Percentiles rank a stretch among this genome's conserved stretches.
These are phyloP conservation scores for Lecanicillium sp. DNA, from an alignment of 2,329 filamentous ascomycete genomes.

Conservation along the genomic window DNA sequence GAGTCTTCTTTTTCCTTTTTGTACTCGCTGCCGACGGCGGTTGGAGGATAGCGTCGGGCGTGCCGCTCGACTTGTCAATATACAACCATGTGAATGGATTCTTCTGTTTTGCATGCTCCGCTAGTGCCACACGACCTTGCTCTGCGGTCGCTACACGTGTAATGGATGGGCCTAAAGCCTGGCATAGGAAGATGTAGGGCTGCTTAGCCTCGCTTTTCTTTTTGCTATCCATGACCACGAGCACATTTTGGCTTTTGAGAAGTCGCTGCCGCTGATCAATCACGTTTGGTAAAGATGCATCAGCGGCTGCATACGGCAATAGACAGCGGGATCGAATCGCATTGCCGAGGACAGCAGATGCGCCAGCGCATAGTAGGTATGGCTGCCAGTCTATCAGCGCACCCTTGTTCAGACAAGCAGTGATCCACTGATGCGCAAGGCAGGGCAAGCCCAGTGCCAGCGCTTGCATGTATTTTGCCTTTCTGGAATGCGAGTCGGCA, in stretches of 20 bases:
- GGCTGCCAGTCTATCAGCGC: constrained; percentile 66
- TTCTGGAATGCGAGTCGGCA: constrained; percentile 77
- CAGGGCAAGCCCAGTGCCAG: constrained; percentile 85
- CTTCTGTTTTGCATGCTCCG: constrained; percentile 41
- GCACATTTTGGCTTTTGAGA: constrained; percentile 57
- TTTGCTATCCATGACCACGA: constrained; percentile 58
- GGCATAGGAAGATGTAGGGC: constrained; percentile 73
- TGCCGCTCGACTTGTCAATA: constrained; percentile 59
- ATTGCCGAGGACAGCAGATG: constrained; percentile 69
- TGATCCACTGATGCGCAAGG: constrained; percentile 74
- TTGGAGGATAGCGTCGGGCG: constrained; percentile 44
- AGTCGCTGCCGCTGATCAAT: constrained; percentile 57
- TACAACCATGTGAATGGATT: constrained; percentile 70
- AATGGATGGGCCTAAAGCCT: constrained; percentile 69
- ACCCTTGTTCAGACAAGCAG: constrained; percentile 59
- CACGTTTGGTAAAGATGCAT: constrained; percentile 50
- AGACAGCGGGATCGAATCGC: constrained; percentile 71
- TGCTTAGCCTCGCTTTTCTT: constrained; percentile 59
- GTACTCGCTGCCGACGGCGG: constrained; percentile 17
- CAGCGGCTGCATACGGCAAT: constrained; percentile 49
- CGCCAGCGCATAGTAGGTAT: constrained; percentile 81
- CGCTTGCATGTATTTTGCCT: constrained; percentile 90
- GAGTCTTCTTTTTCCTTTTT: constrained; percentile 36
- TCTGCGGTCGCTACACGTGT: constrained; percentile 58
- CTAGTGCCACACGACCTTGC: constrained; percentile 56